Conservation (phyloP, 805 yeast genomes). For the Clavispora fructus region DNA sequence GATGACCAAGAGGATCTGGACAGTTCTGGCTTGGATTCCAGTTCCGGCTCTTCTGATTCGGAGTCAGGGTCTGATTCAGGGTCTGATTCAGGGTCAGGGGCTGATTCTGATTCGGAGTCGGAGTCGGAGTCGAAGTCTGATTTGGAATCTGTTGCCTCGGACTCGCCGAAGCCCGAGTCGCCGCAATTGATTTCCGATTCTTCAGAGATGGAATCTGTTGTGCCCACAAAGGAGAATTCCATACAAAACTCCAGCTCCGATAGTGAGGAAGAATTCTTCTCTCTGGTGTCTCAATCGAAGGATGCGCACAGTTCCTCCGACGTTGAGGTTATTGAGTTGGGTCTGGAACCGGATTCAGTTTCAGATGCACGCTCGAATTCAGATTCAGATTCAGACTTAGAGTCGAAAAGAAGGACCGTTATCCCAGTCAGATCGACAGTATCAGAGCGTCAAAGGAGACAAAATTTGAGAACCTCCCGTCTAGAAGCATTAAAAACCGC, state of each 20-base stretch:
- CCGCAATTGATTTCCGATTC: too few species aligned
- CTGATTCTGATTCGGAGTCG: background rate
- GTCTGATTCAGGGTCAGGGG: background rate
- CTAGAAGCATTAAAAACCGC: constrained; percentile 46
- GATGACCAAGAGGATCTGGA: too few species aligned
- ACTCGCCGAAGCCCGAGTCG: too few species aligned
- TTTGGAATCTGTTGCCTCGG: background rate
- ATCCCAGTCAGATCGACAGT: too few species aligned
- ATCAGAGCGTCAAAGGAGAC: background rate
- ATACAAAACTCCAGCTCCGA: background rate
- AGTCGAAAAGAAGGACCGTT: too few species aligned
- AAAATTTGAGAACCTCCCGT: background rate
- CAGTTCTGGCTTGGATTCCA: background rate
- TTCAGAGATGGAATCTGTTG: too few species aligned
- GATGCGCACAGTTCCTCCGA: background rate
- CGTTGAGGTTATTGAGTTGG: background rate
- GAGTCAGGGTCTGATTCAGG: background rate
- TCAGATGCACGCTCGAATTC: background rate
- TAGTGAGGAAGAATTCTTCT: background rate
- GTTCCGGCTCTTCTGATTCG: background rate
- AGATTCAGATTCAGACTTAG: background rate
- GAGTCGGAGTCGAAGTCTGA: background rate
- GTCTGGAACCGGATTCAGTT: background rate
- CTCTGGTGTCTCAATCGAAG: background rate
- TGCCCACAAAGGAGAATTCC: too few species aligned